These are phyloP conservation scores for Brettanomyces nanus DNA, from an alignment of 805 yeast species.

Conservation along the genomic window DNA sequence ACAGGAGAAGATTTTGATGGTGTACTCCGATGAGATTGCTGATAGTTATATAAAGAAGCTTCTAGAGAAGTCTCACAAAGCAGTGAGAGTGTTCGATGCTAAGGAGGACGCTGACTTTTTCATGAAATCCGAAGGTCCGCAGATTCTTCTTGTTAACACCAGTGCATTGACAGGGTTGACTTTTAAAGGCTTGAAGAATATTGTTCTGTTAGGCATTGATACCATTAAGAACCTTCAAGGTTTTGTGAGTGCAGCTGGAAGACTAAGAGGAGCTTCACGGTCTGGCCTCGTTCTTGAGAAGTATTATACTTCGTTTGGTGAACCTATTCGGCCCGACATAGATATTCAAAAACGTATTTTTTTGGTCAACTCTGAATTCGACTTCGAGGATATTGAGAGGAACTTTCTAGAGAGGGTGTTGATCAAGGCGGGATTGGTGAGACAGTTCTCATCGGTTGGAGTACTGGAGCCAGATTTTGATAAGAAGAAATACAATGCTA, in stretches of 20 bases:
- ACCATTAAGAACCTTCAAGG: constrained; percentile 16
- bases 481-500: constrained; percentile 5
- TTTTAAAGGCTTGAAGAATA: constrained; percentile 18
- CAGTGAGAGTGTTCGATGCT: constrained; percentile 10
- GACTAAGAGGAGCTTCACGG: constrained; percentile 15
- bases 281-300: constrained; percentile 14
- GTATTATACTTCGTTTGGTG: constrained; percentile 12
- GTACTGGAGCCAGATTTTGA: constrained; percentile 15
- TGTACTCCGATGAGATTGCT: constrained; percentile 23
- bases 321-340: background rate
- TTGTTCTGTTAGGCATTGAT: constrained; percentile 26
- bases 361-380: constrained; percentile 15
- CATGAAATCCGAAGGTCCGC: constrained; percentile 7
- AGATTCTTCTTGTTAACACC: constrained; percentile 19
- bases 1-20: constrained; percentile 13
- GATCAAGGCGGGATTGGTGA: constrained; percentile 20
- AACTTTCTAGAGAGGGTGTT: constrained; percentile 23
- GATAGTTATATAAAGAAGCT: constrained; percentile 4
- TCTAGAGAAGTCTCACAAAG: constrained; percentile 7
- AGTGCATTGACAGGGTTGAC: constrained; percentile 21
- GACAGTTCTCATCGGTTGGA: constrained; percentile 16
- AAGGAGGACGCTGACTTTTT: constrained; percentile 12
- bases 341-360: constrained; percentile 6
- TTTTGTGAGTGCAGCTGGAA: constrained; percentile 19
- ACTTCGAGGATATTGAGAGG: constrained; percentile 24